Conservation (phyloP, 176 grass and related monocot genomes). For the Triticum monococcum region DNA sequence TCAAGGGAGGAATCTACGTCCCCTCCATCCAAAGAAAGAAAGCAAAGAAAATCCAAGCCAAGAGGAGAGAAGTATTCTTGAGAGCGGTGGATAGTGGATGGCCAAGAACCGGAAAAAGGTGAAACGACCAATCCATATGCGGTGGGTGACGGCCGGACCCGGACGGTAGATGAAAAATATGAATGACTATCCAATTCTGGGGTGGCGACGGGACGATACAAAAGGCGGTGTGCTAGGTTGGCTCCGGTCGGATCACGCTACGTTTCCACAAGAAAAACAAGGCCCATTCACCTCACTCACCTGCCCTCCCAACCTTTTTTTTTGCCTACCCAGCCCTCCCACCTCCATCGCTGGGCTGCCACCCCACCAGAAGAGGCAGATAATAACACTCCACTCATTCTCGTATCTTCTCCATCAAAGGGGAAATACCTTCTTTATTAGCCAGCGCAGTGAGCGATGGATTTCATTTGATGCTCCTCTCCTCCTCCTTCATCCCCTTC, state of each 20-base stretch:
- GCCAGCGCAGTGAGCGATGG: background rate
- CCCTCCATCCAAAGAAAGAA: too few relatives aligned
- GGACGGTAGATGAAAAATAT: background rate
- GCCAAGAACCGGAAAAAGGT: background rate
- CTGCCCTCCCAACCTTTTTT: background rate
- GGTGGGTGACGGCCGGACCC: background rate
- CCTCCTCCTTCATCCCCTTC: background rate
- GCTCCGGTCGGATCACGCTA: background rate
- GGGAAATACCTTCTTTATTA: background rate
- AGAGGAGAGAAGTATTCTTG: too few relatives aligned
- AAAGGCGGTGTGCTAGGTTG: background rate
- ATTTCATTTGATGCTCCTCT: slow-evolving; percentile 25
- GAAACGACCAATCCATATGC: background rate
- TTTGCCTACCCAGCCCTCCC: background rate
- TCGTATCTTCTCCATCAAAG: background rate
- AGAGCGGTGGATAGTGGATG: background rate
- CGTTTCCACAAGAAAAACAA: slow-evolving; percentile 9
- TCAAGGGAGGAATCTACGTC: too few relatives aligned
- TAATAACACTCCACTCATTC: slow-evolving; percentile 20
- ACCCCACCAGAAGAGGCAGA: background rate
- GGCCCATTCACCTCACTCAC: background rate
- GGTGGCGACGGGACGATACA: background rate
- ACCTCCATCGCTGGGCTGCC: background rate
- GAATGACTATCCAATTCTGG: background rate
- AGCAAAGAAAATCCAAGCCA: too few relatives aligned